Evolutionary conservation across 805 yeast species (phyloP), one percentile per base, ranked within the genome.

Genomic region (Schwanniomyces pseudopolymorphus): DNA sequence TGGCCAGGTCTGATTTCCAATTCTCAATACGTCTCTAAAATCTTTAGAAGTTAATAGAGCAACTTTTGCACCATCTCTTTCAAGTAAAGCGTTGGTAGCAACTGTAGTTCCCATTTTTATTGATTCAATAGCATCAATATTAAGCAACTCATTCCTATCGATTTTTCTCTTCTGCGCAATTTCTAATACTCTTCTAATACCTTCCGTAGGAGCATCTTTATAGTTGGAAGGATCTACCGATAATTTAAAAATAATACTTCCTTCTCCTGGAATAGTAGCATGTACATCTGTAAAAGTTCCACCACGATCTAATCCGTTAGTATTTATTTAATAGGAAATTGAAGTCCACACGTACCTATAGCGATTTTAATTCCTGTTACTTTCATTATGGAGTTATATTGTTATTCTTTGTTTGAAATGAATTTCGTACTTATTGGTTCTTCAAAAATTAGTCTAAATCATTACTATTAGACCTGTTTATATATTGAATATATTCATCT

Each of bases 1-100:
- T 2, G 98, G 98, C 57, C 98, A 76, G 2, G 96, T 81, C 63
- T 92, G 98, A 59, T 89, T 90, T 2, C 98, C 98, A 54, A 92
- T 91, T 2, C 74, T 66, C 50, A 92, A 70, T 33, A 87, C 82
- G 59, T 92, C 97, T 54, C 80, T 81, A 67, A 89, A 92, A 0
- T 97, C 99, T 57, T 83, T 85, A 13, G 97, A 88, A 2, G 96
- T 89, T 4, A 91, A 66, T 48, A 92, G 74, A 1, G 94, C 95
- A 55, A 95, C 91, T 26, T 82, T 71, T 47, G 90, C 95, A 43
- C 98, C 99, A 60, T 90, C 90, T 51, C 98, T 77, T 60, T 92
- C 98, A 49, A 92, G 74, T 27, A 94, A 75, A 1, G 98, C 97
- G 67, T 92, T 92, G 6, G 98, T 92, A 1, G 99, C 98, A 9